Percentiles rank a stretch among this genome's conserved stretches.
phyloP scores from a whole-genome alignment of 2,329 filamentous ascomycete genomes.

The Podosphaera xanthii region DNA sequence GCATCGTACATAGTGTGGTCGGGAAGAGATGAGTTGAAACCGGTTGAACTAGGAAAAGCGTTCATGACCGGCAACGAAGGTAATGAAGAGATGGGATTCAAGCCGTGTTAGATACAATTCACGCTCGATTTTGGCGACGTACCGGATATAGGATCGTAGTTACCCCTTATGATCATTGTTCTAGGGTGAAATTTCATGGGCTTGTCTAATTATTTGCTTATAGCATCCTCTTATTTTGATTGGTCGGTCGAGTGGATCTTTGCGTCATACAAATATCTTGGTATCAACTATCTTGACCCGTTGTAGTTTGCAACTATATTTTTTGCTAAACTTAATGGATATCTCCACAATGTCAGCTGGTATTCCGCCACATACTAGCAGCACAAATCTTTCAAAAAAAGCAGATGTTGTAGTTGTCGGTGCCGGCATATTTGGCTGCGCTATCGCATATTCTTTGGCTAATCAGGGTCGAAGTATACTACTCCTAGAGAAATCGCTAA shows the following conservation, averaged over 20 bases:
- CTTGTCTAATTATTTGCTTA: too few species aligned
- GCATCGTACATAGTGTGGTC: conserved; percentile 38
- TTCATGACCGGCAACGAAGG: conserved; percentile 5
- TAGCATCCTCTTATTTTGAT: too few species aligned
- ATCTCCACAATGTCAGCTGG: background rate
- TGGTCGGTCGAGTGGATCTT: too few species aligned
- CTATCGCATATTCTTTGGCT: conserved; percentile 61
- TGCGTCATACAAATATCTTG: too few species aligned
- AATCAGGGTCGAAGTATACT: conserved; percentile 81
- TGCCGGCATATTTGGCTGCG: conserved; percentile 74
- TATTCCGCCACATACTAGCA: background rate
- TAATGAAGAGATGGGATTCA: background rate
- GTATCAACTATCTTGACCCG: too few species aligned
- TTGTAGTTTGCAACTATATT: too few species aligned
- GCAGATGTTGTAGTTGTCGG: conserved; percentile 80
- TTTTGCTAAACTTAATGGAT: background rate
- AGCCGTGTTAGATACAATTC: too few species aligned
- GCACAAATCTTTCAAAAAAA: conserved; percentile 20
- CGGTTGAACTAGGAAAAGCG: conserved; percentile 12
- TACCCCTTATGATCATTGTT: too few species aligned
- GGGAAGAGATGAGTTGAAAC: conserved; percentile 12
- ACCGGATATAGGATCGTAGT: too few species aligned
- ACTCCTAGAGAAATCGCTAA: conserved; percentile 68
- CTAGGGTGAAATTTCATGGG: too few species aligned
- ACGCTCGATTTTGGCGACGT: too few species aligned